phyloP scores from a whole-genome alignment of 1,139 yeast species.

The Petasospora fabianii region DNA sequence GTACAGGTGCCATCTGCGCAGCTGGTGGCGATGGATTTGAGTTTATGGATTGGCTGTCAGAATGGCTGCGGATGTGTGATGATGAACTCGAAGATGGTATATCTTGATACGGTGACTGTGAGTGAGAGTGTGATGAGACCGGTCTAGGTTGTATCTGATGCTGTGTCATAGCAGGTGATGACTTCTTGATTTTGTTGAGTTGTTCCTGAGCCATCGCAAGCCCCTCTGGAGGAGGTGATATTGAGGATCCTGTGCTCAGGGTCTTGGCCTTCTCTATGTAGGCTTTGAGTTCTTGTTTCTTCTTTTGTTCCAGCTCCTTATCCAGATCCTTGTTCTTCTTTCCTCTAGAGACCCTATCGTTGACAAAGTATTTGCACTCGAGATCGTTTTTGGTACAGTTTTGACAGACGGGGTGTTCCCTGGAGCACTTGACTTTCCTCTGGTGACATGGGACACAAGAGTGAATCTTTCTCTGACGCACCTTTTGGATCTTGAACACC shows the following conservation, averaged over 20 bases:
- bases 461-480: conserved; percentile 53
- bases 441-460: conserved; percentile 62
- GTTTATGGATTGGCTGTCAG: background rate
- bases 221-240: conserved; percentile 10
- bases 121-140: too few relatives aligned
- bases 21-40: background rate
- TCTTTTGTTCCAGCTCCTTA: conserved; percentile 21
- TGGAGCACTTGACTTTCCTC: conserved; percentile 55
- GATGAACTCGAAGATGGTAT: too few relatives aligned
- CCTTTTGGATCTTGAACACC: conserved; percentile 51
- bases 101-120: too few relatives aligned
- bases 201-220: background rate
- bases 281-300: conserved; percentile 24
- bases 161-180: background rate
- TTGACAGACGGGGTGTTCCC: conserved; percentile 41
- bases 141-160: background rate
- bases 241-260: conserved; percentile 8
- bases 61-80: background rate
- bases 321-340: conserved; percentile 25
- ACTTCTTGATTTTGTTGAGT: too few relatives aligned
- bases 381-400: conserved; percentile 40
- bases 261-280: conserved; percentile 25
- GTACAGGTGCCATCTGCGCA: background rate
- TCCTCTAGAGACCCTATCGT: conserved; percentile 51
- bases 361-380: conserved; percentile 52